Conservation (phyloP, 2,329 filamentous ascomycete genomes). For the Calycina herbarum region DNA sequence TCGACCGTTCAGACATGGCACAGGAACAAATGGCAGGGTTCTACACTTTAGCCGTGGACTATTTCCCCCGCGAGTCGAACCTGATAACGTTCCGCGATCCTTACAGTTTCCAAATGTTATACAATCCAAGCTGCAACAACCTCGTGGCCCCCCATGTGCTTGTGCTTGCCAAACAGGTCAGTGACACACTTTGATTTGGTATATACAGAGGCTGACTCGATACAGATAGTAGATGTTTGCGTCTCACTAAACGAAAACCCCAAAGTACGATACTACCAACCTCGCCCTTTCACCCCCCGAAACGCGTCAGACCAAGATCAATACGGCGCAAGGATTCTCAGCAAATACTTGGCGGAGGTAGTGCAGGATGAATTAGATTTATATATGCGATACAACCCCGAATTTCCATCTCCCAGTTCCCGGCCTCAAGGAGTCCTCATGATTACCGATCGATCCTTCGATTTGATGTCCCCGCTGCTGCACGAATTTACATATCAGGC, state of each 20-base stretch:
- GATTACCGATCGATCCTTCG: conserved; percentile 91
- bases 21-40: conserved; percentile 77
- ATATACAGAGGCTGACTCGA: conserved; percentile 22
- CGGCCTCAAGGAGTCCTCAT: conserved; percentile 80
- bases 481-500: conserved; percentile 99
- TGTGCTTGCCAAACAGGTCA: conserved; percentile 81
- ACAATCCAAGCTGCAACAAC: conserved; percentile 85
- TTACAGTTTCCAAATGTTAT: conserved; percentile 92
- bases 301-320: conserved; percentile 49
- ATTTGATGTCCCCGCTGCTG: conserved; percentile 80
- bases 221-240: conserved; percentile 79
- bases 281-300: conserved; percentile 41
- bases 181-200: conserved; percentile 9
- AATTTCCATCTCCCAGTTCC: conserved; percentile 78
- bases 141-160: conserved; percentile 83
- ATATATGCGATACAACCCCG: conserved; percentile 79
- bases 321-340: conserved; percentile 87
- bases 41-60: conserved; percentile 83
- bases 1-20: conserved; percentile 69
- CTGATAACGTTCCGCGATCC: conserved; percentile 90
- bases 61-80: conserved; percentile 86
- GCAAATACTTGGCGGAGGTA: conserved; percentile 83
- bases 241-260: conserved; percentile 93
- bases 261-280: conserved; percentile 86
- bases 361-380: conserved; percentile 88